A percentile compares a stretch with the other conserved stretches of the same genome.
phyloP scores from a whole-genome alignment of 2,329 filamentous ascomycete genomes.

The Diaporthe sp. region DNA sequence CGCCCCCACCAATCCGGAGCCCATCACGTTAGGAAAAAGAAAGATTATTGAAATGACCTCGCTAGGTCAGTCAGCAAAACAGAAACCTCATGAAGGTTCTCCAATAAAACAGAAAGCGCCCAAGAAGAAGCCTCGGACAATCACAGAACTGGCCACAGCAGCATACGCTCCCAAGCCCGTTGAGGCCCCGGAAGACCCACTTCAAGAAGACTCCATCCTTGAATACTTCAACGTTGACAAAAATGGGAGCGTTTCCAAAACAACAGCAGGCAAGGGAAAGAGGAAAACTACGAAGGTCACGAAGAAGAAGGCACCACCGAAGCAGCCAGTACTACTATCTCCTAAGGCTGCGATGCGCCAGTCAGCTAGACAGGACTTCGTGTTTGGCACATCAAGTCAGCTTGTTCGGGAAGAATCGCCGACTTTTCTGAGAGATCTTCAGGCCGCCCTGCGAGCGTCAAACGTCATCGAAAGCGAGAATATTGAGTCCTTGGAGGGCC shows the following conservation, averaged over 20 bases:
- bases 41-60: constrained; percentile 68
- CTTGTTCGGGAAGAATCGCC: constrained; percentile 81
- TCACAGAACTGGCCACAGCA: constrained; percentile 83
- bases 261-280: constrained; percentile 46
- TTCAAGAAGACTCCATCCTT: constrained; percentile 56
- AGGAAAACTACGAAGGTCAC: constrained; percentile 56
- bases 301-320: constrained; percentile 55
- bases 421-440: constrained; percentile 72
- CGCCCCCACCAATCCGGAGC: constrained; percentile 43
- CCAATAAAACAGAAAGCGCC: constrained; percentile 64
- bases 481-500: constrained; percentile 54
- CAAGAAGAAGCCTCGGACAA: constrained; percentile 80
- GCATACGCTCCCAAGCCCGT: constrained; percentile 66
- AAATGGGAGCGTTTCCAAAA: constrained; percentile 49
- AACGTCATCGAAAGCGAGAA: constrained; percentile 58
- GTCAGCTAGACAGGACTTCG: constrained; percentile 78
- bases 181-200: constrained; percentile 49
- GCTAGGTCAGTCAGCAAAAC: constrained; percentile 42
- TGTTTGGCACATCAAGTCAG: constrained; percentile 91
- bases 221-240: constrained; percentile 58
- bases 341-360: constrained; percentile 77
- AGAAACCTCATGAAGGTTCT: constrained; percentile 43
- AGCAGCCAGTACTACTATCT: constrained; percentile 71
- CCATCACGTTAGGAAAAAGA: constrained; percentile 63
- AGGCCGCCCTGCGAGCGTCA: constrained; percentile 72